A percentile compares a stretch with the other conserved stretches of the same genome.
These are phyloP conservation scores for Kodamaea restingae DNA, from an alignment of 805 yeast species.

Conservation along the genomic window DNA sequence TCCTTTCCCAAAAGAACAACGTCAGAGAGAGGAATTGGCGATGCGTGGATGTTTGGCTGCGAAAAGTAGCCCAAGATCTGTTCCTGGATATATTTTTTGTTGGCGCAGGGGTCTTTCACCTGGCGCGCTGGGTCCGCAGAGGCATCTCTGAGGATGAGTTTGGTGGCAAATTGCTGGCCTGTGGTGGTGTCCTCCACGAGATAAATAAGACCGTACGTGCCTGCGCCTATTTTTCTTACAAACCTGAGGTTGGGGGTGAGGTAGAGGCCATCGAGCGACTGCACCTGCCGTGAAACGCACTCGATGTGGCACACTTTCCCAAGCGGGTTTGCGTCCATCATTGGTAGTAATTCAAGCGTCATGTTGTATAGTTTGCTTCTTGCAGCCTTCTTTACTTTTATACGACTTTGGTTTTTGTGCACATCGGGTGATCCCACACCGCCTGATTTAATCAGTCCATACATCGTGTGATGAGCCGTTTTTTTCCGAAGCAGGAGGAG, in stretches of 20 bases:
- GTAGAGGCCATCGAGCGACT: conserved; percentile 19
- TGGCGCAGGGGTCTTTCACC: conserved; percentile 27
- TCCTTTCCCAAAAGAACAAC: conserved; percentile 23
- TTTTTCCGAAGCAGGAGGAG: background rate
- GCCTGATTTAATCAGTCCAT: conserved; percentile 4
- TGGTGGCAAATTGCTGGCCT: conserved; percentile 59
- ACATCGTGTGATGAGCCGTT: conserved; percentile 2
- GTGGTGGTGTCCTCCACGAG: conserved; percentile 55
- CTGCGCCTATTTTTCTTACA: conserved; percentile 64
- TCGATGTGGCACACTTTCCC: background rate
- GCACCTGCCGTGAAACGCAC: conserved; percentile 6
- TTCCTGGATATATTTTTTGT: conserved; percentile 27
- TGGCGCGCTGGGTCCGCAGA: conserved; percentile 20
- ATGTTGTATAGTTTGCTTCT: background rate
- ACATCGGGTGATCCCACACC: conserved; percentile 2
- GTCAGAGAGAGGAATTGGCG: conserved; percentile 20
- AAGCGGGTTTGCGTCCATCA: background rate
- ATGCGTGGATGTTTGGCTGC: conserved; percentile 15
- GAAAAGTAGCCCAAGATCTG: conserved; percentile 19
- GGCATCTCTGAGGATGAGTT: conserved; percentile 56
- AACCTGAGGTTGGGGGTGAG: conserved; percentile 36
- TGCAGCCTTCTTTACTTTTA: background rate
- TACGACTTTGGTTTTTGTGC: background rate
- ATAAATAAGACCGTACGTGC: conserved; percentile 82
- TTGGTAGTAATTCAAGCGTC: conserved; percentile 6